These are phyloP conservation scores for Fusarium poae DNA, from an alignment of 2,329 filamentous ascomycete genomes.

Conservation along the genomic window DNA sequence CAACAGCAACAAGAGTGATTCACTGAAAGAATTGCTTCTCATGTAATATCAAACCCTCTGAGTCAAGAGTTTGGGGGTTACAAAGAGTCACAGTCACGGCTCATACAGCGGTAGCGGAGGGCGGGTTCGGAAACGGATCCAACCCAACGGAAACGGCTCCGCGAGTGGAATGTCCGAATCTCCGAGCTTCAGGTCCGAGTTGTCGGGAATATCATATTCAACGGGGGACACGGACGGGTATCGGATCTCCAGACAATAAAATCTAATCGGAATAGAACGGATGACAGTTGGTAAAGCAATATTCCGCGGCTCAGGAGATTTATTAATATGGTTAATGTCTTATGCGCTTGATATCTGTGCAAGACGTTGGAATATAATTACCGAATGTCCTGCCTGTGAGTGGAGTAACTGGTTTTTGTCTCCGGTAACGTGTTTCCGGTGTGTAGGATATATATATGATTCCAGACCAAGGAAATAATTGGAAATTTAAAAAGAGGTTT, in stretches of 20 bases:
- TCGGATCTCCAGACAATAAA: slow-evolving; percentile 5
- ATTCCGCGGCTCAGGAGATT: slow-evolving; percentile 9
- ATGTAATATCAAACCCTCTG: background rate
- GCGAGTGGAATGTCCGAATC: slow-evolving; percentile 38
- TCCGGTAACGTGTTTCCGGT: slow-evolving; percentile 39
- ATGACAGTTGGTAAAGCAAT: background rate
- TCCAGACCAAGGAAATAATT: slow-evolving; percentile 3
- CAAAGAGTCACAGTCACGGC: background rate
- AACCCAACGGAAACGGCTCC: slow-evolving; percentile 38
- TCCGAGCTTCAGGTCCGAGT: slow-evolving; percentile 41
- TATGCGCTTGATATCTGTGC: background rate
- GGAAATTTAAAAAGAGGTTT: slow-evolving; percentile 3
- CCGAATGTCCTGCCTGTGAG: slow-evolving; percentile 4
- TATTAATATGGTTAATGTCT: slow-evolving; percentile 1
- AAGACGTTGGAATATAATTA: slow-evolving; percentile 1
- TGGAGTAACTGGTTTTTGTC: background rate
- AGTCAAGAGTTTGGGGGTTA: slow-evolving; percentile 24
- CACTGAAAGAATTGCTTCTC: background rate
- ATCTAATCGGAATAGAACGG: slow-evolving; percentile 26
- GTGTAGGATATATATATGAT: background rate
- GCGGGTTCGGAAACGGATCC: slow-evolving; percentile 13
- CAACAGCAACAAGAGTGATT: background rate
- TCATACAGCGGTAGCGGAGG: background rate
- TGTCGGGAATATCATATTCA: background rate
- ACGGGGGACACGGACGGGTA: slow-evolving; percentile 39